phyloP scores from a whole-genome alignment of 495 filamentous ascomycete species.

The Penicillium canariense region DNA sequence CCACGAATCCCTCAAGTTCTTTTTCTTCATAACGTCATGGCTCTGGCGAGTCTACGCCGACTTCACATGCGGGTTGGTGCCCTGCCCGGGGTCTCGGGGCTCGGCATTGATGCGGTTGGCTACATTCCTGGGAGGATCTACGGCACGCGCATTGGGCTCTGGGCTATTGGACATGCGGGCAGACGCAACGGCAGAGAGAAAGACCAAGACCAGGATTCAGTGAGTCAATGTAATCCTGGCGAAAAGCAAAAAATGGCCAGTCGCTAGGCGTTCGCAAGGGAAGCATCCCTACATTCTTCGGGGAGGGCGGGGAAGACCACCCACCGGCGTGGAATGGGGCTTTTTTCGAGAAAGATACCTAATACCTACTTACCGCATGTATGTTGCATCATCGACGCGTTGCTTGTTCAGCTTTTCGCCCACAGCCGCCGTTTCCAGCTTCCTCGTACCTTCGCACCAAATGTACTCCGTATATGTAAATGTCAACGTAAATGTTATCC shows the following conservation, averaged over 20 bases:
- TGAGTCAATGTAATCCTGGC: not conserved
- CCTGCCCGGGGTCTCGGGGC: not conserved
- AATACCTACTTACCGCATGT: not conserved
- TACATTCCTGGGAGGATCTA: constrained; percentile 7
- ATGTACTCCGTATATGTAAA: no score
- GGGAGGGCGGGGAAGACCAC: not conserved
- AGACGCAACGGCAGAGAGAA: not conserved
- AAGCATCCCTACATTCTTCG: constrained; percentile 6
- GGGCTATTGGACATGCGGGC: constrained; percentile 6
- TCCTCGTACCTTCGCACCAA: not conserved
- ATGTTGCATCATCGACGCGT: not conserved
- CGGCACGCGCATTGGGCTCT: not conserved
- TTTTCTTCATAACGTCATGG: constrained; percentile 8
- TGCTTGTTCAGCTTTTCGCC: not conserved
- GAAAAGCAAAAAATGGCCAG: not conserved
- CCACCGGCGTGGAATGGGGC: constrained; percentile 5
- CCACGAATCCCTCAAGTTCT: not conserved
- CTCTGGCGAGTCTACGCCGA: not conserved
- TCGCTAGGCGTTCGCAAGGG: not conserved
- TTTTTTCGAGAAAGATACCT: not conserved
- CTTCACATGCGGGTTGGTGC: constrained; percentile 10
- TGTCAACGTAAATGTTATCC: no score
- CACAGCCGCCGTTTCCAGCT: not conserved
- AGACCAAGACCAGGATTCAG: constrained; percentile 1
- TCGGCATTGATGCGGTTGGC: constrained; percentile 15